Evolutionary conservation across 345 rosid species (phyloP).

Genomic region (Citrus inodora): DNA sequence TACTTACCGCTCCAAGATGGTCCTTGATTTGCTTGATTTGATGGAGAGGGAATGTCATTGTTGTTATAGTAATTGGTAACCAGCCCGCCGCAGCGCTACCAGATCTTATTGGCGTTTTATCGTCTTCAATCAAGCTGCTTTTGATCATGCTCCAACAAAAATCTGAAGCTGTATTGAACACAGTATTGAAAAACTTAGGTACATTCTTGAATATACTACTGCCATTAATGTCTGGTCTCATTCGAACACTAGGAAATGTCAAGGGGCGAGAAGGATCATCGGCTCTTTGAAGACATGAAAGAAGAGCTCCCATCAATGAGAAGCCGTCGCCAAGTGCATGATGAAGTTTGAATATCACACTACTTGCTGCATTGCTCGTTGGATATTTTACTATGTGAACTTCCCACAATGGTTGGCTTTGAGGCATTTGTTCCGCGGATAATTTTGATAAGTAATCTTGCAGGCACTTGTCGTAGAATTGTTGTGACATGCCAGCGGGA

Average conservation of each 20-base stretch:
- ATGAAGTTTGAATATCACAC: slow-evolving; percentile 32
- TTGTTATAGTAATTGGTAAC: slow-evolving; percentile 11
- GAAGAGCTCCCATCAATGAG: slow-evolving; percentile 36
- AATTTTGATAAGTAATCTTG: slow-evolving; percentile 20
- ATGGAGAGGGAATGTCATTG: slow-evolving; percentile 29
- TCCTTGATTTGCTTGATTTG: slow-evolving; percentile 24
- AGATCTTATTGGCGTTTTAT: slow-evolving; percentile 20
- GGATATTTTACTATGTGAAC: slow-evolving; percentile 32
- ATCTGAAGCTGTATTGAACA: slow-evolving; percentile 15
- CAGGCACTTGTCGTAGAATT: slow-evolving; percentile 22
- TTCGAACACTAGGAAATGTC: slow-evolving; percentile 20
- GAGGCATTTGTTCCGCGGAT: slow-evolving; percentile 9
- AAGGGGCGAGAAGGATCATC: slow-evolving; percentile 36
- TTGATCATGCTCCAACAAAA: slow-evolving; percentile 20
- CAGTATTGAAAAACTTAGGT: background rate
- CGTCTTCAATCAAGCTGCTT: slow-evolving; percentile 28
- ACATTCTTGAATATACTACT: background rate
- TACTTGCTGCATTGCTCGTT: slow-evolving; percentile 23
- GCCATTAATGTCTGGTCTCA: background rate
- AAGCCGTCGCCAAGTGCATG: slow-evolving; percentile 42
- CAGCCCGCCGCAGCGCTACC: slow-evolving; percentile 4
- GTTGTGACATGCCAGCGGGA: slow-evolving; percentile 8
- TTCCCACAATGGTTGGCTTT: slow-evolving; percentile 33
- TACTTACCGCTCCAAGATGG: slow-evolving; percentile 20
- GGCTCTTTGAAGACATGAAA: slow-evolving; percentile 35